Evolutionary conservation across 2,329 filamentous ascomycete species (phyloP).

Genomic region (Helotiales sp.): DNA sequence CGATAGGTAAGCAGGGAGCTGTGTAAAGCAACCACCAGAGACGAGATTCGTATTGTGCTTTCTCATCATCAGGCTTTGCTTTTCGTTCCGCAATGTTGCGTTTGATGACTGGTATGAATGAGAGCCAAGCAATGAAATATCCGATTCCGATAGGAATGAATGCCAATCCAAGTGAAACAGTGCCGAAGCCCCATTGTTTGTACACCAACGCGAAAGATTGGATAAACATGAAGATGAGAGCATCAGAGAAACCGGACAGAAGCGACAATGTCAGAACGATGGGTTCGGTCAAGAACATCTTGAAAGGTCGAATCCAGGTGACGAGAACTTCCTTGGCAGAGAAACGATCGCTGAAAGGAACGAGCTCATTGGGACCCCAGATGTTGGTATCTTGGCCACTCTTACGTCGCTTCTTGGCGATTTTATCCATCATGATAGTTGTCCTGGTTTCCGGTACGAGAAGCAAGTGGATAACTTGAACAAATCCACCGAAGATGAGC

Average conservation of each 20-base stretch:
- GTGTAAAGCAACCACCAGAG: slow-evolving; percentile 65
- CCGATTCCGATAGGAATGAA: slow-evolving; percentile 68
- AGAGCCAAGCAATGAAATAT: slow-evolving; percentile 61
- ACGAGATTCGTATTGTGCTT: slow-evolving; percentile 68
- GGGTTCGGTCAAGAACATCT: slow-evolving; percentile 73
- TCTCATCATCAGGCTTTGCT: slow-evolving; percentile 52
- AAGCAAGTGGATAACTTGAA: slow-evolving; percentile 66
- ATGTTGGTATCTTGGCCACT: slow-evolving; percentile 54
- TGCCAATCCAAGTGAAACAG: slow-evolving; percentile 55
- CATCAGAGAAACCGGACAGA: slow-evolving; percentile 71
- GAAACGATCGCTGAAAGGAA: slow-evolving; percentile 59
- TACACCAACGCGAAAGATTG: slow-evolving; percentile 71
- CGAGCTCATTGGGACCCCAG: slow-evolving; percentile 72
- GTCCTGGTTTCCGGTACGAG: slow-evolving; percentile 77
- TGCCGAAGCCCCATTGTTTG: slow-evolving; percentile 63
- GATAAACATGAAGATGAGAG: slow-evolving; percentile 77
- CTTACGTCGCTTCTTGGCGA: slow-evolving; percentile 73
- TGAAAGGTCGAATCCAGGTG: slow-evolving; percentile 65
- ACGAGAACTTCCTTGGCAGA: slow-evolving; percentile 54
- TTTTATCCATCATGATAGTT: slow-evolving; percentile 75
- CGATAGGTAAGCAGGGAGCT: slow-evolving; percentile 61
- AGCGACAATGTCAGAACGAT: slow-evolving; percentile 71
- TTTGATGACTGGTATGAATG: slow-evolving; percentile 58
- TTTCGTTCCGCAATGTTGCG: slow-evolving; percentile 52
- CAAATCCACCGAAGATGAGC: slow-evolving; percentile 71